Conservation (phyloP, 139 green algal species). For the Microglena sp. region DNA sequence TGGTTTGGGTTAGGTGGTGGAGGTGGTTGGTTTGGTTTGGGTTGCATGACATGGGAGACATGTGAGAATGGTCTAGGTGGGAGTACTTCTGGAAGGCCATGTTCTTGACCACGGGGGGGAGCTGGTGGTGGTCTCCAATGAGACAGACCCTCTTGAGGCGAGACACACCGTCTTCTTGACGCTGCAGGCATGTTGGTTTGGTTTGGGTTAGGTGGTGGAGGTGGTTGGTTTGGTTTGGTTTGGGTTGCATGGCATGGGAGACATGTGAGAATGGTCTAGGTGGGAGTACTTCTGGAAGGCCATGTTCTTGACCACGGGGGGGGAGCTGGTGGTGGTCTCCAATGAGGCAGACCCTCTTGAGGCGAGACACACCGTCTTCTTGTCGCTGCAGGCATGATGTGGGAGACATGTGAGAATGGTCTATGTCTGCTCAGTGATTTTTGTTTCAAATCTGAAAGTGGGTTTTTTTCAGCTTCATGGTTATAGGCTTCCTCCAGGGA, state of each 20-base stretch:
- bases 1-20: too few species aligned
- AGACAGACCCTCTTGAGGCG: conserved; percentile 61
- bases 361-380: conserved; percentile 35
- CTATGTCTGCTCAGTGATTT: too few species aligned
- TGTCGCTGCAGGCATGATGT: conserved; percentile 22
- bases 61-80: too few species aligned
- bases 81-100: conserved; percentile 81
- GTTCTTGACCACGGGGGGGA: conserved; percentile 98
- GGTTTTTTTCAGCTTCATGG: too few species aligned
- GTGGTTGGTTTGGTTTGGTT: too few species aligned
- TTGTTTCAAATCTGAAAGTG: too few species aligned
- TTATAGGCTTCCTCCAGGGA: too few species aligned
- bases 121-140: conserved; percentile 97
- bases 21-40: too few species aligned
- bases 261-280: too few species aligned
- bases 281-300: conserved; percentile 87
- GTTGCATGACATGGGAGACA: too few species aligned
- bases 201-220: too few species aligned
- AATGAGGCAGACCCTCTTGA: conserved; percentile 74
- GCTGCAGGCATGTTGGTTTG: conserved; percentile 20
- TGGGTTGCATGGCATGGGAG: too few species aligned
- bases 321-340: conserved; percentile 98
- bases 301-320: conserved; percentile 96
- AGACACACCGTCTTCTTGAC: conserved; percentile 34
- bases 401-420: not conserved